These are phyloP conservation scores for Mycena galopus DNA, from an alignment of 768 basidiomycete genomes.

Conservation along the genomic window DNA sequence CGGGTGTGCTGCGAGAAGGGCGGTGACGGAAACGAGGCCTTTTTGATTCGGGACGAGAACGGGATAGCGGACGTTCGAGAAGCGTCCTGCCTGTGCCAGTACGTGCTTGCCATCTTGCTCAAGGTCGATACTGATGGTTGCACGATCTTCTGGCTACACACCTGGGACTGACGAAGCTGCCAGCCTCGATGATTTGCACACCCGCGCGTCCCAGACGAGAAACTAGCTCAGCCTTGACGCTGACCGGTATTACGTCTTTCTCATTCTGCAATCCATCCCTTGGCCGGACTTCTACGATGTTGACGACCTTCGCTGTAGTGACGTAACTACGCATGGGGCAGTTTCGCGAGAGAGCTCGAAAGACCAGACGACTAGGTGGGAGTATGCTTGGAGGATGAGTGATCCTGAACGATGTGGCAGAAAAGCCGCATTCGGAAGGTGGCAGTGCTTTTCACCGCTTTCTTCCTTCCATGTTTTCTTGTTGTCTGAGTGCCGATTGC, in stretches of 20 bases:
- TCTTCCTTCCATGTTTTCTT: too few species aligned
- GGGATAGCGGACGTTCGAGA: slow-evolving; percentile 73
- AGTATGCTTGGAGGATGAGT: not conserved
- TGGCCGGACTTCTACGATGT: slow-evolving; percentile 91
- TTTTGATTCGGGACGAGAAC: slow-evolving; percentile 87
- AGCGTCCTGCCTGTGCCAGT: slow-evolving; percentile 66
- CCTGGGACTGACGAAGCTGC: slow-evolving; percentile 96
- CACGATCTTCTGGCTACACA: slow-evolving; percentile 41
- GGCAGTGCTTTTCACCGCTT: too few species aligned
- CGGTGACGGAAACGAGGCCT: slow-evolving; percentile 78
- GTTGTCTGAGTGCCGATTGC: too few species aligned
- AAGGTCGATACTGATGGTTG: not conserved
- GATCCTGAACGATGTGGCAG: too few species aligned
- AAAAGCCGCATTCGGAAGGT: too few species aligned
- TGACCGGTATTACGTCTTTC: slow-evolving; percentile 75
- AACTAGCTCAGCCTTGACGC: slow-evolving; percentile 85
- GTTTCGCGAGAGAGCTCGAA: not conserved
- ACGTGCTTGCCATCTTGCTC: slow-evolving; percentile 91
- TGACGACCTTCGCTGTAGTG: slow-evolving; percentile 56
- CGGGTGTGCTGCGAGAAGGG: slow-evolving; percentile 61
- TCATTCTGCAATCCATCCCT: slow-evolving; percentile 96
- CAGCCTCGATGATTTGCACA: slow-evolving; percentile 79
- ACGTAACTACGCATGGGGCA: slow-evolving; percentile 35
- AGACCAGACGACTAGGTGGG: not conserved
- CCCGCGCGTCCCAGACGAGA: slow-evolving; percentile 80